Evolutionary conservation across 2,329 filamentous ascomycete species (phyloP), one percentile per base, ranked within the genome.

Genomic region (Fusarium poae): DNA sequence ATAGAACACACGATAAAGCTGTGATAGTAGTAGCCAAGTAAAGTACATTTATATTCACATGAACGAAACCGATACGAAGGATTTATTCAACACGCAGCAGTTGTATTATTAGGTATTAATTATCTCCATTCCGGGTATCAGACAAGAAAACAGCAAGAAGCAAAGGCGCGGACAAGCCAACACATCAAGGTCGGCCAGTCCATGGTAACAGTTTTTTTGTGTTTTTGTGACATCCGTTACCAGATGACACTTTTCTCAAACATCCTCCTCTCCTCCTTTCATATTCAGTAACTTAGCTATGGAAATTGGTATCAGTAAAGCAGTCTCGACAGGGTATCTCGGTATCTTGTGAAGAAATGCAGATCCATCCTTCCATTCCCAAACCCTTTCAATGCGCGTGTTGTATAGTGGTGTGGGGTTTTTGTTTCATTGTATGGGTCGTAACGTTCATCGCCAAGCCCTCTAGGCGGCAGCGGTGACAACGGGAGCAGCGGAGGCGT

Each of bases 321-420:
- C 81, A 83, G 81, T 83, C 80, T 84, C 78, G 80, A 83, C 80
- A 82, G 83, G 83, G 83, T 85, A 85, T 85, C 83, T 84, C 81
- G 81, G 79, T 80, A 80, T 81, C 79, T 80, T 79, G 77, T 77
- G 77, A 80, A 79, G 76, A 85, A 85, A 86, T 85, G 83, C 84
- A 85, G 81, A 84, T 82, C 82, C 76, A 74, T 81, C 78, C 78
- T 78, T 79, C 81, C 82, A 79, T 82, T 79, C 82, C 81, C 76
- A 80, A 64, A 80, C 81, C 81, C 79, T 78, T 77, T 76, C 77
- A 78, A 74, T 75, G 71, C 74, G 73, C 75, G 75, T 75, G 74
- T 73, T 73, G 72, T 73, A 71, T 67, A 35, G 46, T 66, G 21
- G n/a, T 68, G 32, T 29, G 63, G 62, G 71, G 56, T 50, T 70